Base-by-base conservation (phyloP, 768 basidiomycete genomes). In the Termitomyces sp. region DNA sequence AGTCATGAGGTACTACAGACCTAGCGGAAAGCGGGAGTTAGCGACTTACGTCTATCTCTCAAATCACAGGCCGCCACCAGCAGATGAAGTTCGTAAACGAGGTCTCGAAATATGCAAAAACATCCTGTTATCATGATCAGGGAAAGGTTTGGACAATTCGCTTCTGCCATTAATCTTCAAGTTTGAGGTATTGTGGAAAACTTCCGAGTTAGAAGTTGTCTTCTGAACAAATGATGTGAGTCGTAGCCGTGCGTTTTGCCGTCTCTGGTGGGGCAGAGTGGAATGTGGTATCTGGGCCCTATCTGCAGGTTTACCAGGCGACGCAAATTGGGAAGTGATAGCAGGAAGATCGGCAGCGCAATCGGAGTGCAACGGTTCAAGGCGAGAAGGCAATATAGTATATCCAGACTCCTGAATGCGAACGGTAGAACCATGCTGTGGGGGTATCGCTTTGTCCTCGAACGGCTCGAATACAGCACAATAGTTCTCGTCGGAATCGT, bases 41-140 rank as follows among this genome's bases (percentile, higher is more conserved):
- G 36, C 51, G 28, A 43, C 47, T 49, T 35, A 52, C 53, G 48
- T 57, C 16, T 35, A 14, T 30, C 41, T 26, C 23, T 48, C 23
- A 40, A 55, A 61, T 60, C 57, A 70, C 51, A 68, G 57, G 23
- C 68, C 67, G 48, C 69, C 70, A 14, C 67, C 62, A 55, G 69
- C 69, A 44, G 69, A 71, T 40, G 65, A 50, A 30, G 69, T 66
- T 56, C 70, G 65, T 50, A 62, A 41, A 55, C 66, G 66, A 49
- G 59, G 62, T 56, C 58, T 61, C 47, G 60, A 58, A 30, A 53
- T 50, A 14, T 59, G 47, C n/a, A 59, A 48, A 33, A 30, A 49
- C 18, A 58, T 14, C 26, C 51, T 38, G 36, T 58, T 43, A 49
- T 64, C 48, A 18, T 47, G 13, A 49, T 52, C 52, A 38, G 48